Evolutionary conservation across 164 flowering plant genomes (phyloP), one percentile per base, ranked within the genome.

Genomic region (Vitis labrusca): DNA sequence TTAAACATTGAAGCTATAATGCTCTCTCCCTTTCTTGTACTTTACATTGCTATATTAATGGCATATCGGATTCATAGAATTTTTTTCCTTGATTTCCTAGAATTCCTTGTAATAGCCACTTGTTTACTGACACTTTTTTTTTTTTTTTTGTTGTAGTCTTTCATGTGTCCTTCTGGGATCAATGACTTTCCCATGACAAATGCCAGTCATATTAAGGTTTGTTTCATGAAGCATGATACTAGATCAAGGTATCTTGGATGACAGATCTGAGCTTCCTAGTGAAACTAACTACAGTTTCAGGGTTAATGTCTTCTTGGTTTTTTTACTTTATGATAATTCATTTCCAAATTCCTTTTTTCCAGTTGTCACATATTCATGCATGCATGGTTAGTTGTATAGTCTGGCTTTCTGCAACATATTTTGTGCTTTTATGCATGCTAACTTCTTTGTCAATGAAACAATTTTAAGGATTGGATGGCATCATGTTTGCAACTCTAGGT

Each of bases 151-250:
- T 65, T 84, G 81, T 63, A 96, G 99, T 96, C 99, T 68, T 96
- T 96, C 75, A 96, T 96, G 99, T 91, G 97, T 67, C 99, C 99
- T 69, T 96, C 99, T 11, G 99, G 99, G 69, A 96, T 96, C 79
- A 84, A 91, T 68, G 99, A 96, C 81, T 96, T 96, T 57, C 99
- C 99, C 66, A 93, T 96, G 99, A 93, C 98, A 69, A 85, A 89
- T 75, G 58, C 79, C 72, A 86, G 72, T 69, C 99, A 96, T 73
- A 96, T 96, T 70, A 91, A 93, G 98, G 99, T 96, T 67, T 65
- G 84, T 69, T 64, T 17, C 23, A 16, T 57, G 19, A 73, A 19
- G 8, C 15, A 15, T 53, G 44, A 10, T 53, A 12, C 3, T 27
- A 53, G 3, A 0, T 29, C 10, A 9, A 3, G 29, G 5, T 12